phyloP scores from a whole-genome alignment of 495 filamentous ascomycete genomes.

The Delitschia confertaspora region DNA sequence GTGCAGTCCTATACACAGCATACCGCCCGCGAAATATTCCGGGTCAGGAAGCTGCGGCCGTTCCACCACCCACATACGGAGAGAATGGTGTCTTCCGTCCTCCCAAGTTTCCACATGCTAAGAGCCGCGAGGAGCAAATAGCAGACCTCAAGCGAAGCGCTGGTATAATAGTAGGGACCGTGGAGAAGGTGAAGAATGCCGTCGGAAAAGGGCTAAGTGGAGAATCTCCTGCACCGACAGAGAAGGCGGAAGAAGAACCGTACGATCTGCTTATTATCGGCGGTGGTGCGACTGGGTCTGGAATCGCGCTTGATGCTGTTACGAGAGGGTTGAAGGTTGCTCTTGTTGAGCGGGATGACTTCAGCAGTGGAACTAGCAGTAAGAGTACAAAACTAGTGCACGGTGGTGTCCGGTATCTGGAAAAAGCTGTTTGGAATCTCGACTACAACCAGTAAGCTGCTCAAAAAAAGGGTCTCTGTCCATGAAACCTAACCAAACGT shows the following conservation, averaged over 20 bases:
- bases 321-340: slow-evolving; percentile 90
- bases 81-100: slow-evolving; percentile 68
- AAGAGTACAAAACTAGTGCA: slow-evolving; percentile 98
- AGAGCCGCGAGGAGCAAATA: slow-evolving; percentile 60
- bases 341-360: slow-evolving; percentile 91
- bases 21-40: slow-evolving; percentile 83
- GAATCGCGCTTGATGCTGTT: slow-evolving; percentile 88
- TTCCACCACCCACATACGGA: slow-evolving; percentile 73
- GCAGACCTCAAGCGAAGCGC: slow-evolving; percentile 46
- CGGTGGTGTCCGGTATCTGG: slow-evolving; percentile 90
- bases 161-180: slow-evolving; percentile 14
- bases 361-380: slow-evolving; percentile 84
- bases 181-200: slow-evolving; percentile 27
- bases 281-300: slow-evolving; percentile 83
- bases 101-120: slow-evolving; percentile 71
- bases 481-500: slow-evolving; percentile 5
- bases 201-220: slow-evolving; percentile 27
- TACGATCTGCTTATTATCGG: slow-evolving; percentile 93
- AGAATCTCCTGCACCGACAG: slow-evolving; percentile 5
- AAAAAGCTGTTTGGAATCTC: slow-evolving; percentile 94
- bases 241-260: slow-evolving; percentile 34
- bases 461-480: too few relatives aligned
- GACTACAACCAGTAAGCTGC: slow-evolving; percentile 71
- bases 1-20: slow-evolving; percentile 61
- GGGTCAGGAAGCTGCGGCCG: slow-evolving; percentile 67